These are phyloP conservation scores for Boletus rubropictus DNA, from an alignment of 768 basidiomycete species.

Conservation along the genomic window DNA sequence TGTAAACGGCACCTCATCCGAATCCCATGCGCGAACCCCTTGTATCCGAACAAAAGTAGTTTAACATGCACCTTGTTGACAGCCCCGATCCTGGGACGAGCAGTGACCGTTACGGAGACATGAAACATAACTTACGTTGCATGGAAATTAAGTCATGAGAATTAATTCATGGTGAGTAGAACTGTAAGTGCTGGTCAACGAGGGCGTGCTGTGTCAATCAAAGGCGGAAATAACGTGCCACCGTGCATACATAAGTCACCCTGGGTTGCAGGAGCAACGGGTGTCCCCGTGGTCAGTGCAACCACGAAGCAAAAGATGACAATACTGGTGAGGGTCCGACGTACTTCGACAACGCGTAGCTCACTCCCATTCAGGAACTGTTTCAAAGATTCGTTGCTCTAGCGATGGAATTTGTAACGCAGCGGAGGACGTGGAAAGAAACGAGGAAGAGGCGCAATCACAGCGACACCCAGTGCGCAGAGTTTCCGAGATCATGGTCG, in stretches of 20 bases:
- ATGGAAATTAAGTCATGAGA: conserved; percentile 17
- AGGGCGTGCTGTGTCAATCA: conserved; percentile 22
- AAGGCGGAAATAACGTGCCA: conserved; percentile 3
- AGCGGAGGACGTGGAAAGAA: conserved; percentile 18
- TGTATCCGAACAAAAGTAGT: conserved; percentile 6
- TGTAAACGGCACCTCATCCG: conserved; percentile 6
- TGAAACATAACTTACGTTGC: background rate
- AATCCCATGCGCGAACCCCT: background rate
- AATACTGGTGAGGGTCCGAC: conserved; percentile 25
- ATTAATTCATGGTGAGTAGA: conserved; percentile 14
- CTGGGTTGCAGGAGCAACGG: conserved; percentile 10
- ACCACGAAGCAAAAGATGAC: conserved; percentile 24
- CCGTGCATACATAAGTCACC: conserved; percentile 23
- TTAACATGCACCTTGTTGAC: background rate
- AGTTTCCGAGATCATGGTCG: conserved; percentile 26
- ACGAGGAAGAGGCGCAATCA: conserved; percentile 2
- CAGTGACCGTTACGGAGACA: background rate
- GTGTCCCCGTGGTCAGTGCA: conserved; percentile 23
- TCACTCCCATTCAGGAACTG: conserved; percentile 20
- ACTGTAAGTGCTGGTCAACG: conserved; percentile 7
- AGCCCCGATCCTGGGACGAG: background rate
- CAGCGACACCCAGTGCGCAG: conserved; percentile 14
- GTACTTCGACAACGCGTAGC: conserved; percentile 9
- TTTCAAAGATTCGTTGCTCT: conserved; percentile 21
- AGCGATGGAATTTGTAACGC: conserved; percentile 19